Evolutionary conservation across 2,329 filamentous ascomycete species (phyloP).

Genomic region (Coniella lustricola): DNA sequence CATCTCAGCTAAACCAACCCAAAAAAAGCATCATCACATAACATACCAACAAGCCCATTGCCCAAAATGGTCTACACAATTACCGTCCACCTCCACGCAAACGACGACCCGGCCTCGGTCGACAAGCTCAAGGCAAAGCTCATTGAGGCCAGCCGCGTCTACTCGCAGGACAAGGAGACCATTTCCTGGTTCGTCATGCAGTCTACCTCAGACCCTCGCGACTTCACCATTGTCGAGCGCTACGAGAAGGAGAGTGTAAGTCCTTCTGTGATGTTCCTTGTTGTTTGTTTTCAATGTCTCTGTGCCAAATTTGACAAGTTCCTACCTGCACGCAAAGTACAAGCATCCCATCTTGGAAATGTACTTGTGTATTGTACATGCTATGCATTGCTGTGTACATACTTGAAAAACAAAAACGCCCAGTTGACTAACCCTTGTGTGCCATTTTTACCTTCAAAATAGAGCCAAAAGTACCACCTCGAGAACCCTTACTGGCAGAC

Average conservation of each 20-base stretch:
- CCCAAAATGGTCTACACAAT: constrained; percentile 60
- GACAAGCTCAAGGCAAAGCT: constrained; percentile 64
- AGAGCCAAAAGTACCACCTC: constrained; percentile 56
- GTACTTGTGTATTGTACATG: too few species aligned
- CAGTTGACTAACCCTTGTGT: background rate
- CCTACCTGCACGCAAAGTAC: too few species aligned
- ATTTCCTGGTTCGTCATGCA: constrained; percentile 73
- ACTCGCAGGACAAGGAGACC: constrained; percentile 65
- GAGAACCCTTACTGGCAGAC: constrained; percentile 70
- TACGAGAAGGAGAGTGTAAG: constrained; percentile 59
- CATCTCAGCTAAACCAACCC: too few species aligned
- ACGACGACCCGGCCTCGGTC: constrained; percentile 56
- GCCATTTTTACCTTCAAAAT: background rate
- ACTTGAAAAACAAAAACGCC: too few species aligned
- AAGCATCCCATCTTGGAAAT: too few species aligned
- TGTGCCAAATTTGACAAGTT: background rate
- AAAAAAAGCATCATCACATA: background rate
- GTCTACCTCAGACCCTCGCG: constrained; percentile 57
- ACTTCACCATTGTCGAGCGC: constrained; percentile 70
- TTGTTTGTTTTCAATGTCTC: background rate
- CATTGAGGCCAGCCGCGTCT: constrained; percentile 65
- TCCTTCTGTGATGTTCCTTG: constrained; percentile 12
- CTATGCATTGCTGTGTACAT: too few species aligned
- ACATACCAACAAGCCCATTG: constrained; percentile 5
- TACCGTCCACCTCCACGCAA: constrained; percentile 63